phyloP scores from a whole-genome alignment of 2,329 filamentous ascomycete genomes.

The Geosmithia flava region DNA sequence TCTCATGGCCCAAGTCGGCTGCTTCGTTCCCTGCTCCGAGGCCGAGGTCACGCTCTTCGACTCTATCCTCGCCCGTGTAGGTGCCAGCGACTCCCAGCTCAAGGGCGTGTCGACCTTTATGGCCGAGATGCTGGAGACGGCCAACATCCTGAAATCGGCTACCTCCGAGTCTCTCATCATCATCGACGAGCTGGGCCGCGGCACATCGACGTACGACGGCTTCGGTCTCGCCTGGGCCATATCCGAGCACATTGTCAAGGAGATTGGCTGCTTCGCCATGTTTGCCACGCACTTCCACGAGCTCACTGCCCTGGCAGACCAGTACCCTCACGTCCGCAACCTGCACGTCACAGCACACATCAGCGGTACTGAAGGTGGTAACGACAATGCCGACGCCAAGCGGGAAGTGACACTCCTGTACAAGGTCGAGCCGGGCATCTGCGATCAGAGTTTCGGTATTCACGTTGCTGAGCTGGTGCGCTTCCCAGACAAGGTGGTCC shows the following conservation, averaged over 20 bases:
- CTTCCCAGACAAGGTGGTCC: slow-evolving; percentile 93
- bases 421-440: slow-evolving; percentile 90
- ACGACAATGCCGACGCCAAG: slow-evolving; percentile 36
- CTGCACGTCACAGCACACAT: slow-evolving; percentile 96
- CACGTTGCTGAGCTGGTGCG: slow-evolving; percentile 94
- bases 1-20: slow-evolving; percentile 92
- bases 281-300: slow-evolving; percentile 99
- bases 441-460: slow-evolving; percentile 95
- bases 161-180: slow-evolving; percentile 95
- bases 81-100: slow-evolving; percentile 89
- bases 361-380: slow-evolving; percentile 35
- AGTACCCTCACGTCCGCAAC: slow-evolving; percentile 80
- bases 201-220: slow-evolving; percentile 95
- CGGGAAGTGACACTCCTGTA: slow-evolving; percentile 91
- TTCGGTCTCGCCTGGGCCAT: slow-evolving; percentile 99
- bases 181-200: slow-evolving; percentile 92
- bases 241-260: slow-evolving; percentile 89
- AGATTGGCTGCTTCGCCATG: slow-evolving; percentile 87
- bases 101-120: slow-evolving; percentile 98
- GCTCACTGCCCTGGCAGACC: slow-evolving; percentile 78
- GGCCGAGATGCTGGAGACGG: slow-evolving; percentile 98
- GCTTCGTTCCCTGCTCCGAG: slow-evolving; percentile 84
- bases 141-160: slow-evolving; percentile 94
- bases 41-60: slow-evolving; percentile 95
- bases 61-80: slow-evolving; percentile 89